These are phyloP conservation scores for Tirmania nivea DNA, from an alignment of 495 filamentous ascomycete species.

Conservation along the genomic window DNA sequence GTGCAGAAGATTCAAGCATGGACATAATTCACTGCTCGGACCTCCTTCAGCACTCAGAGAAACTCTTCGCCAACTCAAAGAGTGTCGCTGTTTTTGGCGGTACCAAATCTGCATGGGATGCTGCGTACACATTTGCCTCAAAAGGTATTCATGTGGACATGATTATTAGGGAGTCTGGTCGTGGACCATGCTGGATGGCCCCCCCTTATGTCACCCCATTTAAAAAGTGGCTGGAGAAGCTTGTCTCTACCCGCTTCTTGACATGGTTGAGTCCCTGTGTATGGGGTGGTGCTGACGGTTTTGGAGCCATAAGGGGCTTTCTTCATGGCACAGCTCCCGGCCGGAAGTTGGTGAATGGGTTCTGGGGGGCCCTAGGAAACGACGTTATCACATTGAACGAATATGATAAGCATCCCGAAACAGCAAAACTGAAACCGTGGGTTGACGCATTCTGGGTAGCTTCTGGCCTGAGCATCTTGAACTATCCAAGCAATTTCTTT, in stretches of 20 bases:
- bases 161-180: constrained; percentile 58
- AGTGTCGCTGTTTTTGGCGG: constrained; percentile 45
- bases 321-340: constrained; percentile 48
- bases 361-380: constrained; percentile 40
- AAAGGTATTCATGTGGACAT: constrained; percentile 47
- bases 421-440: constrained; percentile 43
- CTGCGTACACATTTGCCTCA: constrained; percentile 43
- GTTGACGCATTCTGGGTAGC: constrained; percentile 40
- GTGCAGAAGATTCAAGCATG: constrained; percentile 29
- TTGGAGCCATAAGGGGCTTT: constrained; percentile 26
- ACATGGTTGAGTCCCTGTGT: constrained; percentile 46
- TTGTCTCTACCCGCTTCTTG: constrained; percentile 39
- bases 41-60: constrained; percentile 23
- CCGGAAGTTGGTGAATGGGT: constrained; percentile 41
- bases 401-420: constrained; percentile 40
- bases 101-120: constrained; percentile 59
- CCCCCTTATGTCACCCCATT: constrained; percentile 40
- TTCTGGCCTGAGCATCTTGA: constrained; percentile 41
- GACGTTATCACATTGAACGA: constrained; percentile 38
- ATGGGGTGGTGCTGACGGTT: constrained; percentile 37
- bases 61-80: constrained; percentile 18
- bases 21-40: constrained; percentile 45
- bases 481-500: constrained; percentile 46
- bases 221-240: constrained; percentile 38
- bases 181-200: constrained; percentile 52